Evolutionary conservation across 2,329 filamentous ascomycete genomes (phyloP).

Genomic region (Shiraia bambusicola): DNA sequence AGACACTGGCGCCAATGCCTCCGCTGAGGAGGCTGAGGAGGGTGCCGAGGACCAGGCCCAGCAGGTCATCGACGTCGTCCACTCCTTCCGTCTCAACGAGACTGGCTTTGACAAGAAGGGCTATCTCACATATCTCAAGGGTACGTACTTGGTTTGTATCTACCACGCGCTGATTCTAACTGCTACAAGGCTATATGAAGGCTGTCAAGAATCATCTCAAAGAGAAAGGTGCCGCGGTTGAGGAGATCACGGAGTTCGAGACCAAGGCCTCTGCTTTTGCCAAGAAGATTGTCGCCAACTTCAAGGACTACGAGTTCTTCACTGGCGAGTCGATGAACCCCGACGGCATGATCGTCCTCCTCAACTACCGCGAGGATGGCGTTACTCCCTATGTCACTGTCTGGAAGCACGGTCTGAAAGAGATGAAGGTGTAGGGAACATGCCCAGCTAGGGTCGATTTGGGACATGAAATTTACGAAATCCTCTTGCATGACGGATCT

Average conservation of each 20-base stretch:
- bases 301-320: conserved; percentile 96
- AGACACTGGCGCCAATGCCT: conserved; percentile 96
- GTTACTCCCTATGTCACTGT: conserved; percentile 83
- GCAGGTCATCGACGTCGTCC: conserved; percentile 89
- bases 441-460: conserved; percentile 21
- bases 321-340: conserved; percentile 90
- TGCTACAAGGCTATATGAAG: conserved; percentile 79
- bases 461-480: conserved; percentile 41
- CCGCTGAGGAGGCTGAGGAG: conserved; percentile 84
- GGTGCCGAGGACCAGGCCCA: conserved; percentile 67
- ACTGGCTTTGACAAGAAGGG: conserved; percentile 84
- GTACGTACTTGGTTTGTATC: conserved; percentile 50
- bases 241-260: conserved; percentile 77
- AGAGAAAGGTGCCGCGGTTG: conserved; percentile 59
- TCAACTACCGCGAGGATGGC: conserved; percentile 98
- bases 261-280: conserved; percentile 70
- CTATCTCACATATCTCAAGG: conserved; percentile 82
- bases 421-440: conserved; percentile 79
- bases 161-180: conserved; percentile 5
- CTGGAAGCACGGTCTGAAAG: conserved; percentile 92
- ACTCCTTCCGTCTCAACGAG: conserved; percentile 84
- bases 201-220: conserved; percentile 75
- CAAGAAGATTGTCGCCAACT: conserved; percentile 82
- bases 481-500: conserved; percentile 43
- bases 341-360: conserved; percentile 89